These are phyloP conservation scores for Candida verbasci DNA, from an alignment of 805 yeast species.

Conservation along the genomic window DNA sequence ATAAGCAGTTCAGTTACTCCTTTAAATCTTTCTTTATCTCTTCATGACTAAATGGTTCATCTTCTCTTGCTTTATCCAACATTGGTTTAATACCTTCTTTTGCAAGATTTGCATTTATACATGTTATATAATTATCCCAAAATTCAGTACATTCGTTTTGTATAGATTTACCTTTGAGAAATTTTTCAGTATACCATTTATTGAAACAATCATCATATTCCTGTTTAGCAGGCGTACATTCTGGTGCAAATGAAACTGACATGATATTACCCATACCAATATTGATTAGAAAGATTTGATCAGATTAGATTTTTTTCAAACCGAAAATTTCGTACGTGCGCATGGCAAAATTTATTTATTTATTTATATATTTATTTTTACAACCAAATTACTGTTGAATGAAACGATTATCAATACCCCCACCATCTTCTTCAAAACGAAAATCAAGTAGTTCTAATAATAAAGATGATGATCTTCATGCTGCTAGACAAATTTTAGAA, in stretches of 20 bases:
- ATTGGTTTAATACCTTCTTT: constrained; percentile 76
- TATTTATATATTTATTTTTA: too few species aligned
- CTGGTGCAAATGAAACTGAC: constrained; percentile 89
- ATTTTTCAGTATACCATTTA: constrained; percentile 90
- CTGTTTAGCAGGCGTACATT: constrained; percentile 82
- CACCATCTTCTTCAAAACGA: constrained; percentile 27
- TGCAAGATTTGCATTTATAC: constrained; percentile 69
- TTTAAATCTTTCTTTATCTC: constrained; percentile 21
- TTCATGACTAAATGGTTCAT: constrained; percentile 65
- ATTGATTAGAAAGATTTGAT: too few species aligned
- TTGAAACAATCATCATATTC: constrained; percentile 92
- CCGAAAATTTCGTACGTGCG: too few species aligned
- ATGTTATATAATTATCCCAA: constrained; percentile 86
- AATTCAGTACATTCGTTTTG: constrained; percentile 87
- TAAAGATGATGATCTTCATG: constrained; percentile 10
- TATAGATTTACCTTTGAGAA: constrained; percentile 48
- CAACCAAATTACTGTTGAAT: too few species aligned
- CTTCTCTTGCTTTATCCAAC: constrained; percentile 84
- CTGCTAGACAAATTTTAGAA: constrained; percentile 44
- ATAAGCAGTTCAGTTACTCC: constrained; percentile 5
- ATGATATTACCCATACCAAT: constrained; percentile 38
- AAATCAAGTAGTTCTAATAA: constrained; percentile 17
- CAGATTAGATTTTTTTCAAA: too few species aligned
- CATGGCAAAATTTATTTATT: too few species aligned
- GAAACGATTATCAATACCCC: constrained; percentile 34